A percentile compares a stretch with the other conserved stretches of the same genome.
Conservation (phyloP, 441 rosid species). For the Populus trichocarpa region DNA sequence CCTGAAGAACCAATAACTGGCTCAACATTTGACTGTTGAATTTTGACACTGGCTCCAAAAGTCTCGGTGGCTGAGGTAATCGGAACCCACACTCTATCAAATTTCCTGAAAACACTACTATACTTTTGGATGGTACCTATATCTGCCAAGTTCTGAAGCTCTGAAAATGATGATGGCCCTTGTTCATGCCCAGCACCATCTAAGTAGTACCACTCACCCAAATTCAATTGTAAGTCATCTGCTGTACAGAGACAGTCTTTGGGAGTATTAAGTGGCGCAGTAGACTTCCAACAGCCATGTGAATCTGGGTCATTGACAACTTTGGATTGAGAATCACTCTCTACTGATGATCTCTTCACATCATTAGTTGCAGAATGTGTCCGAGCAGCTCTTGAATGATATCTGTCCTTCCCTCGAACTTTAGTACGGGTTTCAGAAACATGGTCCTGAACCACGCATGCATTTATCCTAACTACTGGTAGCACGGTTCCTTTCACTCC, state of each 20-base stretch:
- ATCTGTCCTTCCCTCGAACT: slow-evolving; percentile 70
- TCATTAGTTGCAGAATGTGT: slow-evolving; percentile 60
- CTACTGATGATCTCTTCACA: slow-evolving; percentile 53
- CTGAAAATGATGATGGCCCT: slow-evolving; percentile 78
- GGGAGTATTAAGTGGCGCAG: slow-evolving; percentile 45
- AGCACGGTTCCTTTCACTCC: slow-evolving; percentile 73
- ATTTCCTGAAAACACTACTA: slow-evolving; percentile 88
- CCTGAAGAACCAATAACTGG: slow-evolving; percentile 38
- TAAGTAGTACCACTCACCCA: slow-evolving; percentile 95
- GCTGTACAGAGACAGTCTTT: slow-evolving; percentile 65
- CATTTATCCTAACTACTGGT: slow-evolving; percentile 94
- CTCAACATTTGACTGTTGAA: slow-evolving; percentile 28
- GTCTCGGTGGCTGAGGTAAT: slow-evolving; percentile 41
- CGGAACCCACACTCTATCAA: slow-evolving; percentile 94
- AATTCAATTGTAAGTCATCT: slow-evolving; percentile 76
- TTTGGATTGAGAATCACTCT: slow-evolving; percentile 54
- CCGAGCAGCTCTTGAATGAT: slow-evolving; percentile 66
- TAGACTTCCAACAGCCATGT: slow-evolving; percentile 46
- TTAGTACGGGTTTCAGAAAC: slow-evolving; percentile 75
- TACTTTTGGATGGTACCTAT: slow-evolving; percentile 58
- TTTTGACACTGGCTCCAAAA: slow-evolving; percentile 41
- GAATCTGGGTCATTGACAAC: slow-evolving; percentile 41
- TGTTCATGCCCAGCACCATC: slow-evolving; percentile 95
- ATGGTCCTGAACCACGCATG: slow-evolving; percentile 96
- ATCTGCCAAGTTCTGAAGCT: slow-evolving; percentile 70